phyloP scores from a whole-genome alignment of 1,284 basidiomycete species.

The Leccinum pachyderme region DNA sequence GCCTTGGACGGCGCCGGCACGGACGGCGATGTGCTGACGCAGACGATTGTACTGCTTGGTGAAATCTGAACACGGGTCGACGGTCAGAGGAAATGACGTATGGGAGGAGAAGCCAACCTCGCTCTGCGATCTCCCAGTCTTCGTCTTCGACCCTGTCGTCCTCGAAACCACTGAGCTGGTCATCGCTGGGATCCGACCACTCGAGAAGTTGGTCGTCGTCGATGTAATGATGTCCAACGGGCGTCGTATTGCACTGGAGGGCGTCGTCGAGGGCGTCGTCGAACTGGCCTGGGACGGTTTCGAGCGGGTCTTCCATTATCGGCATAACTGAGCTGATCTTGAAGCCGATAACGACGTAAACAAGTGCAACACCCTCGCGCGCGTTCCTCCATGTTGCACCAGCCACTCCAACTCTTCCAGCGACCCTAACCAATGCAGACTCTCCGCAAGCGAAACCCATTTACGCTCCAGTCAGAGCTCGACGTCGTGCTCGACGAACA shows the following conservation, averaged over 20 bases:
- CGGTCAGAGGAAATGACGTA: not conserved
- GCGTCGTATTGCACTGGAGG: conserved; percentile 25
- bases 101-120: conserved; percentile 48
- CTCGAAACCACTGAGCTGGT: conserved; percentile 44
- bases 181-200: conserved; percentile 41
- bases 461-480: conserved; percentile 35
- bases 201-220: conserved; percentile 41
- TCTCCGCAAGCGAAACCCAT: conserved; percentile 47
- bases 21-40: conserved; percentile 78
- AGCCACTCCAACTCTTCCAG: not conserved
- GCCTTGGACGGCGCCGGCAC: conserved; percentile 63
- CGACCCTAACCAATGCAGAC: conserved; percentile 20
- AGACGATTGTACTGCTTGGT: conserved; percentile 96
- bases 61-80: conserved; percentile 40
- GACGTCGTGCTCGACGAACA: conserved; percentile 51
- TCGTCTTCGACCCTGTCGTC: conserved; percentile 76
- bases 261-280: conserved; percentile 42
- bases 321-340: not conserved
- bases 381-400: not conserved
- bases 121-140: conserved; percentile 86
- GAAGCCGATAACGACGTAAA: conserved; percentile 16
- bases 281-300: conserved; percentile 47
- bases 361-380: conserved; percentile 21
- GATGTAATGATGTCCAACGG: conserved; percentile 42
- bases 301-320: conserved; percentile 7